phyloP scores from a whole-genome alignment of 2,329 filamentous ascomycete genomes.

The Fusarium nanum region DNA sequence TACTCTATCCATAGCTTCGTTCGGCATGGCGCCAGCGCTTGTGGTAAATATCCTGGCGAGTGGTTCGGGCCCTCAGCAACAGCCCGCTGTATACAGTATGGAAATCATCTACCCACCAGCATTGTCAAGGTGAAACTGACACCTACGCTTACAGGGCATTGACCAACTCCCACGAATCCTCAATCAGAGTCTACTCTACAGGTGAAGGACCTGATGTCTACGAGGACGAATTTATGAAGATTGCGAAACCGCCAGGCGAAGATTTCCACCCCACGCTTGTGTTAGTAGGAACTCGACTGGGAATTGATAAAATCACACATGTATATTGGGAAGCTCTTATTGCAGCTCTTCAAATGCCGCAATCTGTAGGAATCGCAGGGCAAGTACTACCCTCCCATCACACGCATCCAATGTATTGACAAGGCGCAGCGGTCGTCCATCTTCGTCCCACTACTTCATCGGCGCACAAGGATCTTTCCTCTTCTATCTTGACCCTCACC shows the following conservation, averaged over 20 bases:
- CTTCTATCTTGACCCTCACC: conserved; percentile 96
- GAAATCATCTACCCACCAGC: conserved; percentile 52
- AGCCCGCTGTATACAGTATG: conserved; percentile 88
- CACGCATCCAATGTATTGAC: conserved; percentile 17
- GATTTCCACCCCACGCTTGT: conserved; percentile 86
- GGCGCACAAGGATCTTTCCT: conserved; percentile 76
- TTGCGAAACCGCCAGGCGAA: conserved; percentile 75
- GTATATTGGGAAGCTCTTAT: conserved; percentile 97
- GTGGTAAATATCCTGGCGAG: conserved; percentile 94
- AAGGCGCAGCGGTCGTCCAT: conserved; percentile 80
- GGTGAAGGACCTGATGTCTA: conserved; percentile 93
- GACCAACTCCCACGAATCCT: conserved; percentile 71
- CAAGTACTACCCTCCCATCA: conserved; percentile 56
- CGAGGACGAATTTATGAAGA: conserved; percentile 84
- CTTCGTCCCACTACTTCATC: conserved; percentile 78
- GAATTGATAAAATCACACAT: conserved; percentile 92
- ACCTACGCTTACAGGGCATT: conserved; percentile 69
- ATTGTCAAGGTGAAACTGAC: background rate
- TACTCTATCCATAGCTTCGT: conserved; percentile 98
- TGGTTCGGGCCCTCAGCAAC: conserved; percentile 99
- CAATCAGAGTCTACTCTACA: conserved; percentile 85
- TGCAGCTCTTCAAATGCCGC: conserved; percentile 83
- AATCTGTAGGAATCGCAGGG: conserved; percentile 97
- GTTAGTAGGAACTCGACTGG: conserved; percentile 86
- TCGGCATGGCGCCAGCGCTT: conserved; percentile 83